Conservation (phyloP, 345 rosid genomes). For the Cardiospermum halicacabum region DNA sequence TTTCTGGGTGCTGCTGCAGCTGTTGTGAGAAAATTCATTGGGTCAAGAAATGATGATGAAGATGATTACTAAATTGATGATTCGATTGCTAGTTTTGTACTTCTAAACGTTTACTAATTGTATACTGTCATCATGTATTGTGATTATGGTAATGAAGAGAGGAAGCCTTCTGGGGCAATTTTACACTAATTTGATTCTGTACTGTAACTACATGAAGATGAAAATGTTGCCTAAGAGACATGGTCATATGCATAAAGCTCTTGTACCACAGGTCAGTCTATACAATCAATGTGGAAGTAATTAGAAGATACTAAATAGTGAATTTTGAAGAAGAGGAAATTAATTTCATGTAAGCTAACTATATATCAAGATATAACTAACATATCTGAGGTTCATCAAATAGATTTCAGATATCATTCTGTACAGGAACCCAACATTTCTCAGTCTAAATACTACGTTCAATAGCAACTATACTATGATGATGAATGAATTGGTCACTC, state of each 20-base stretch:
- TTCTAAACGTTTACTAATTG: not conserved
- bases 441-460: not conserved
- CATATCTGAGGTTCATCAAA: not conserved
- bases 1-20: slow-evolving; percentile 82
- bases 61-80: slow-evolving; percentile 37
- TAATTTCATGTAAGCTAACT: not conserved
- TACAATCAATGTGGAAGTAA: too few relatives aligned
- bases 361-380: not conserved
- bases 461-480: not conserved
- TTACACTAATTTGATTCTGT: not conserved
- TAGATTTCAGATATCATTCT: not conserved
- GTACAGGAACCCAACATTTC: not conserved
- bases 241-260: too few relatives aligned
- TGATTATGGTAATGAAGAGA: not conserved
- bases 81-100: slow-evolving; percentile 7
- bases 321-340: not conserved
- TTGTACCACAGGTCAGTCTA: too few relatives aligned
- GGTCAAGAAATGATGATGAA: slow-evolving; percentile 68
- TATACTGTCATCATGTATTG: not conserved
- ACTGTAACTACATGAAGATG: too few relatives aligned
- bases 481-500: slow-evolving; percentile 4
- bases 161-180: not conserved
- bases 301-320: too few relatives aligned
- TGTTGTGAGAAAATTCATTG: slow-evolving; percentile 50
- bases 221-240: too few relatives aligned